phyloP scores from a whole-genome alignment of 129 eudicot genomes.

The Flaveria ramosissima region DNA sequence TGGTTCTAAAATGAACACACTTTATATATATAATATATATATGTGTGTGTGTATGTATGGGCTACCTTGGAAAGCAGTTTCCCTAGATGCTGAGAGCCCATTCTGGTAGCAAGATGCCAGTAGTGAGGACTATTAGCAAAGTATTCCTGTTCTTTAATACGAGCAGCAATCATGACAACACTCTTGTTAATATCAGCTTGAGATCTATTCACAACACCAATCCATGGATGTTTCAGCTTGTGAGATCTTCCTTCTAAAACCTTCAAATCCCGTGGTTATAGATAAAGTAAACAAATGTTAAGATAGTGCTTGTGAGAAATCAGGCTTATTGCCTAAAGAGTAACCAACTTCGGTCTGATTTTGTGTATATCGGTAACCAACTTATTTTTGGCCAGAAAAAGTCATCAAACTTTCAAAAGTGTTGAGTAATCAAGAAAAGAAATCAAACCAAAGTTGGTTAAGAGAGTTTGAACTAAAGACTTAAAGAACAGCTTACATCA shows the following conservation, averaged over 20 bases:
- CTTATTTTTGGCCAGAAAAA: not conserved
- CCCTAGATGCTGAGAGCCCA: constrained; percentile 6
- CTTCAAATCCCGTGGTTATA: not conserved
- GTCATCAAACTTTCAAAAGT: not conserved
- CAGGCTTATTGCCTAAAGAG: too few relatives aligned
- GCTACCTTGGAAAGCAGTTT: not conserved
- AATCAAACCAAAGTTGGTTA: too few relatives aligned
- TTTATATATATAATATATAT: too few relatives aligned
- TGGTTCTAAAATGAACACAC: too few relatives aligned
- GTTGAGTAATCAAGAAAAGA: not conserved
- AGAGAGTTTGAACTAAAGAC: not conserved
- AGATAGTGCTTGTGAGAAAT: too few relatives aligned
- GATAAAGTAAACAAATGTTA: too few relatives aligned
- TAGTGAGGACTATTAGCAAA: not conserved
- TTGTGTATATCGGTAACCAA: too few relatives aligned
- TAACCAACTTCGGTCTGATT: not conserved
- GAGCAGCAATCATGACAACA: not conserved
- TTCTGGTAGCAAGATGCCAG: constrained; percentile 1
- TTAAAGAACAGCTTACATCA: not conserved
- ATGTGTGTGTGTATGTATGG: too few relatives aligned
- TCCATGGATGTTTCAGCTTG: not conserved
- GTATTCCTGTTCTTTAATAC: constrained; percentile 1
- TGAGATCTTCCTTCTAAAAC: not conserved
- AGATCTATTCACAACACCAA: not conserved
- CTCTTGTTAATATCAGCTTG: not conserved